phyloP scores from a whole-genome alignment of 208 protist genomes.

The Novymonas esmeraldas region DNA sequence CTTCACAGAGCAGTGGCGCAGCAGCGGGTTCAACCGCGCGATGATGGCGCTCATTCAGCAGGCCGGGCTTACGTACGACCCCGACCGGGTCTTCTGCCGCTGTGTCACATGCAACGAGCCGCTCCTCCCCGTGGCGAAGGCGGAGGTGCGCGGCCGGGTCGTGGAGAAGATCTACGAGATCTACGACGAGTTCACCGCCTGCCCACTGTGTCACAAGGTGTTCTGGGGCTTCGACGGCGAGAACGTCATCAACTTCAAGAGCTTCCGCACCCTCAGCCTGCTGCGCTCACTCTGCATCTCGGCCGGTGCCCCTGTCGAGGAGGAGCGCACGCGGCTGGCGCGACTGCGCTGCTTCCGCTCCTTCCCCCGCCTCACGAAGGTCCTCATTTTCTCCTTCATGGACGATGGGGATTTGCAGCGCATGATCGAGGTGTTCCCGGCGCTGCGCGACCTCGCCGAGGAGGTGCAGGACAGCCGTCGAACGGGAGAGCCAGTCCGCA shows the following conservation, averaged over 20 bases:
- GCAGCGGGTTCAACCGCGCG: conserved; percentile 36
- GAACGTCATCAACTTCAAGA: conserved; percentile 78
- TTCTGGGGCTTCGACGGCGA: conserved; percentile 81
- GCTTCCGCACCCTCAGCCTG: conserved; percentile 63
- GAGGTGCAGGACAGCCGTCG: conserved; percentile 35
- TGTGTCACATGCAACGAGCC: conserved; percentile 73
- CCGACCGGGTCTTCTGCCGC: conserved; percentile 49
- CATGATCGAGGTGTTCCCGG: conserved; percentile 51
- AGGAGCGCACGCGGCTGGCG: conserved; percentile 22
- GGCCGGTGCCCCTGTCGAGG: conserved; percentile 32
- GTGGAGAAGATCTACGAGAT: conserved; percentile 58
- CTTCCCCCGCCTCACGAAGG: conserved; percentile 62
- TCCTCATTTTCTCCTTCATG: conserved; percentile 54
- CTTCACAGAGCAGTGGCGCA: conserved; percentile 49
- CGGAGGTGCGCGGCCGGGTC: conserved; percentile 45
- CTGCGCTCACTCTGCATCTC: conserved; percentile 52
- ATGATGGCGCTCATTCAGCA: conserved; percentile 53
- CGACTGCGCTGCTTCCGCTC: conserved; percentile 55
- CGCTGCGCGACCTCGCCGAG: conserved; percentile 42
- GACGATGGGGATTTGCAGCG: conserved; percentile 34
- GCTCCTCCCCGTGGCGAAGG: conserved; percentile 49
- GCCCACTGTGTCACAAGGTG: conserved; percentile 68
- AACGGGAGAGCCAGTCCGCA: conserved; percentile 27
- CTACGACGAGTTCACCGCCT: conserved; percentile 75
- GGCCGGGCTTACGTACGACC: conserved; percentile 41